A percentile compares a stretch with the other conserved stretches of the same genome.
Evolutionary conservation across 805 yeast genomes (phyloP).

Genomic region (Maudiozyma barnettii): DNA sequence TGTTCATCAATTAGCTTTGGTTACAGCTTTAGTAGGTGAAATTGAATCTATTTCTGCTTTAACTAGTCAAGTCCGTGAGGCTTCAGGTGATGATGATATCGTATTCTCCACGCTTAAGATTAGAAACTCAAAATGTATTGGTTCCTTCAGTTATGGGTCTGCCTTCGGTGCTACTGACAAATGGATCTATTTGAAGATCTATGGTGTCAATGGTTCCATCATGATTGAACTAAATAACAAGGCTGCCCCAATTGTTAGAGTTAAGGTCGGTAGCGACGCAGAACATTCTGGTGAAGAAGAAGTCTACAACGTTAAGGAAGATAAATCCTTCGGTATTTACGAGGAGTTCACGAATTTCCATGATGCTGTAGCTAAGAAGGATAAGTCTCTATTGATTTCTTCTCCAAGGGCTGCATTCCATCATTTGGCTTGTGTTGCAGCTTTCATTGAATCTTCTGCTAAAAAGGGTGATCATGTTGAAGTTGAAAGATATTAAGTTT

Average conservation of each 20-base stretch:
- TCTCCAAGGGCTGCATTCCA: conserved; percentile 82
- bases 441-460: conserved; percentile 63
- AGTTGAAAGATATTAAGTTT: conserved; percentile 28
- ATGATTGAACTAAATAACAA: conserved; percentile 50
- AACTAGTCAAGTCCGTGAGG: conserved; percentile 66
- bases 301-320: conserved; percentile 32
- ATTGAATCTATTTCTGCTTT: conserved; percentile 64
- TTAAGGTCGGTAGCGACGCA: conserved; percentile 24
- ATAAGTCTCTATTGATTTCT: conserved; percentile 46
- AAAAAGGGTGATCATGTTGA: conserved; percentile 42
- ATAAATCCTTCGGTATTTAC: conserved; percentile 45
- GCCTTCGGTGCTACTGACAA: conserved; percentile 78
- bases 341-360: conserved; percentile 47
- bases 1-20: conserved; percentile 85
- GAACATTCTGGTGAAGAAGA: conserved; percentile 21
- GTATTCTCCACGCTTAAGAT: conserved; percentile 60
- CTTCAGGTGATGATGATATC: conserved; percentile 76
- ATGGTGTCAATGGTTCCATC: conserved; percentile 73
- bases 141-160: conserved; percentile 81
- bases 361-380: conserved; percentile 52
- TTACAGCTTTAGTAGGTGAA: conserved; percentile 73
- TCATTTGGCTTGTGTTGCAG: conserved; percentile 84
- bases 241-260: conserved; percentile 31
- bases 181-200: conserved; percentile 54
- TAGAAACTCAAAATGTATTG: conserved; percentile 53